phyloP scores from a whole-genome alignment of 1,284 basidiomycete species.

The Erythrobasidium hasegawianum region DNA sequence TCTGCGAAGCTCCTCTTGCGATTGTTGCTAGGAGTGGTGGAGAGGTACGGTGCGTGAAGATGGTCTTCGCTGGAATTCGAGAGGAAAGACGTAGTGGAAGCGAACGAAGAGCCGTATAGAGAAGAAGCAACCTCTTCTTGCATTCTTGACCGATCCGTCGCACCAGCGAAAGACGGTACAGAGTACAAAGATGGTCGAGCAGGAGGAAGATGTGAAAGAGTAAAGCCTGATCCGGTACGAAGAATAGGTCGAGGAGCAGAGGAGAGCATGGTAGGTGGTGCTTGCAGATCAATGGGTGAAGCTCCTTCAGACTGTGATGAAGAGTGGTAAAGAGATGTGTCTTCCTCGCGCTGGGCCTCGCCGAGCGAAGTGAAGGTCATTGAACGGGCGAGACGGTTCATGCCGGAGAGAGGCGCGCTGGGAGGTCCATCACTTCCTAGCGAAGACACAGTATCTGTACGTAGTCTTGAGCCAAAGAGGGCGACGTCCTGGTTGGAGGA shows the following conservation, averaged over 20 bases:
- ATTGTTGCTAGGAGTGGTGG: no score
- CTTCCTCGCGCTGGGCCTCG: background rate
- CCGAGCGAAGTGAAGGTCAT: background rate
- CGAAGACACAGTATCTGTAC: background rate
- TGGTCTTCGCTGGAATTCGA: no score
- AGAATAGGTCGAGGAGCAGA: conserved; percentile 13
- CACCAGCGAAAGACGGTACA: conserved; percentile 4
- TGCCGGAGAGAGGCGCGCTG: conserved; percentile 2
- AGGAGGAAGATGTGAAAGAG: conserved; percentile 7
- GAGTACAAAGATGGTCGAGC: conserved; percentile 12
- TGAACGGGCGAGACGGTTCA: background rate
- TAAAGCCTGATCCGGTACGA: background rate
- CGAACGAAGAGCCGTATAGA: conserved; percentile 29
- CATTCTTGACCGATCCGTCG: conserved; percentile 14
- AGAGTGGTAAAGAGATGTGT: conserved; percentile 5
- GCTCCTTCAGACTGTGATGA: background rate
- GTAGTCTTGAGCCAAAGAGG: background rate
- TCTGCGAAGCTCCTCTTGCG: no score
- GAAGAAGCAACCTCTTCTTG: background rate
- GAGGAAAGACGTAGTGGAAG: conserved; percentile 2
- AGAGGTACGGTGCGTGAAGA: no score
- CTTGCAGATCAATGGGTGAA: background rate
- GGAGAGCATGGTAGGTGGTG: background rate
- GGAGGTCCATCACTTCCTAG: conserved; percentile 1
- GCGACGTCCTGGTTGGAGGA: background rate